Conservation (phyloP, 805 yeast genomes). For the Ogataea angusta region DNA sequence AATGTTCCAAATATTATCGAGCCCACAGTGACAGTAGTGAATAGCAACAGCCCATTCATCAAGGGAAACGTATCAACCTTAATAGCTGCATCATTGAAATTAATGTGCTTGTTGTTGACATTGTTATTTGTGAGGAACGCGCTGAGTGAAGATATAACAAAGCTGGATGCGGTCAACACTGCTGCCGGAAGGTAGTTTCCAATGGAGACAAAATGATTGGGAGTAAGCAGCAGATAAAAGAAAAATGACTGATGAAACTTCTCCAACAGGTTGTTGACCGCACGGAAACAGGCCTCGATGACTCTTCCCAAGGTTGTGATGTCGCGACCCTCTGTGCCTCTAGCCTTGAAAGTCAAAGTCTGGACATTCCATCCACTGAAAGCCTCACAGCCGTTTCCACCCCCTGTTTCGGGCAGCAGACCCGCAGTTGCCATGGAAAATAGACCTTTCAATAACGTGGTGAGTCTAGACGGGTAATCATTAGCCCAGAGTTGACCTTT, state of each 20-base stretch:
- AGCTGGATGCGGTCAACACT: conserved; percentile 63
- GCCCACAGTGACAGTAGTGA: conserved; percentile 25
- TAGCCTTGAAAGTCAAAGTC: conserved; percentile 76
- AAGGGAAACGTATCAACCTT: conserved; percentile 27
- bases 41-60: conserved; percentile 30
- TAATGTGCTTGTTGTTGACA: conserved; percentile 15
- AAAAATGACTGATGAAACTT: conserved; percentile 97
- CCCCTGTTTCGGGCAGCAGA: conserved; percentile 30
- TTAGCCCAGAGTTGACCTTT: conserved; percentile 43
- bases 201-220: conserved; percentile 80
- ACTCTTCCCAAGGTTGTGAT: conserved; percentile 90
- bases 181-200: conserved; percentile 92
- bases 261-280: conserved; percentile 87
- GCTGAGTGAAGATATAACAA: conserved; percentile 65
- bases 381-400: conserved; percentile 73
- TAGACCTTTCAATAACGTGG: conserved; percentile 63
- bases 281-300: conserved; percentile 80
- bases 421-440: conserved; percentile 70
- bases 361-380: conserved; percentile 97
- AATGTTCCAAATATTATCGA: conserved; percentile 28
- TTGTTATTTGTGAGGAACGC: conserved; percentile 46
- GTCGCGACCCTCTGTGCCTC: conserved; percentile 53
- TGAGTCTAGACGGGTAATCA: conserved; percentile 53
- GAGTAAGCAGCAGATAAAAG: conserved; percentile 79
- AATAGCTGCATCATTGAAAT: conserved; percentile 4